Percentiles rank a stretch among this genome's conserved stretches.
phyloP scores from a whole-genome alignment of 1,284 basidiomycete species.

The Boletellus sp. region DNA sequence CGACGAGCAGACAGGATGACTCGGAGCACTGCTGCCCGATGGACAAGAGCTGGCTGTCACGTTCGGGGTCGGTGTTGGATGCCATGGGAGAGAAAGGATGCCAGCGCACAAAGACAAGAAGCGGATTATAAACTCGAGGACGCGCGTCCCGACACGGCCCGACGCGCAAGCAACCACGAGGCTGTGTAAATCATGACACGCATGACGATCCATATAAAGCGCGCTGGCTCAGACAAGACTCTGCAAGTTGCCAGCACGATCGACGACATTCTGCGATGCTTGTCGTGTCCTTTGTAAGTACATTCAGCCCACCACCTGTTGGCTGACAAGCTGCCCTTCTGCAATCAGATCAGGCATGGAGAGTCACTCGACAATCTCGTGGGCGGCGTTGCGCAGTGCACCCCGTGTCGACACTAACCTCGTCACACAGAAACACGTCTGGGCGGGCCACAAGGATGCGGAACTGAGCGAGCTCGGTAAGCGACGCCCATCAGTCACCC shows the following conservation, averaged over 20 bases:
- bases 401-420: neutral
- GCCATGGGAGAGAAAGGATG: constrained; percentile 8
- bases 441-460: constrained; percentile 86
- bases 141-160: constrained; percentile 14
- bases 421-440: constrained; percentile 45
- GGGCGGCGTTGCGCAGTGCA: constrained; percentile 11
- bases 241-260: constrained; percentile 2
- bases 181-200: too few species aligned
- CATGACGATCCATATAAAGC: too few species aligned
- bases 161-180: constrained; percentile 20
- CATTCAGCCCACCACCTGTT: constrained; percentile 15
- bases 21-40: constrained; percentile 72
- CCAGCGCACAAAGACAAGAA: neutral
- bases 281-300: constrained; percentile 25
- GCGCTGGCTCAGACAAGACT: too few species aligned
- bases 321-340: constrained; percentile 15
- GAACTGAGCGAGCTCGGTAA: constrained; percentile 80
- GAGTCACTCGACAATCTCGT: constrained; percentile 74
- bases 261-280: constrained; percentile 17
- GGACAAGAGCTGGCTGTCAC: constrained; percentile 53
- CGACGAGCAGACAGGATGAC: constrained; percentile 60
- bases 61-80: constrained; percentile 30
- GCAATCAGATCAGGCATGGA: constrained; percentile 66
- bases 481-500: constrained; percentile 17
- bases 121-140: constrained; percentile 24